These are phyloP conservation scores for Calonectria pauciramosa DNA, from an alignment of 2,329 filamentous ascomycete genomes.

Conservation along the genomic window DNA sequence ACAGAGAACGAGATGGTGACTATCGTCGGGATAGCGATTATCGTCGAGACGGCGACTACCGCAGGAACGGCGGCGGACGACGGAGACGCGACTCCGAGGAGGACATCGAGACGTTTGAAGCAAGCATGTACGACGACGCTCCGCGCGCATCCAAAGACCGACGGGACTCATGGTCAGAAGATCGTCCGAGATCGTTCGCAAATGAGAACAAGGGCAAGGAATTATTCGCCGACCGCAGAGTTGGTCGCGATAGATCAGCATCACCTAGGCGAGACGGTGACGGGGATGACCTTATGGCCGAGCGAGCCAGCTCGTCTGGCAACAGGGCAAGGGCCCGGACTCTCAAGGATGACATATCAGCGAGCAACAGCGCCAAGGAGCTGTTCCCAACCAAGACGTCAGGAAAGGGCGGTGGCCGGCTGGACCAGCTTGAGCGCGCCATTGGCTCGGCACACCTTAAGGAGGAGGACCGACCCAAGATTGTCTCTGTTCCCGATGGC, in stretches of 20 bases:
- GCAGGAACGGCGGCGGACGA: conserved; percentile 53
- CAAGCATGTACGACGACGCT: conserved; percentile 86
- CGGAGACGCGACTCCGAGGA: conserved; percentile 59
- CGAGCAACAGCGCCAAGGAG: conserved; percentile 52
- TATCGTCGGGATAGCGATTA: conserved; percentile 47
- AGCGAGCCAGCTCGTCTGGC: conserved; percentile 46
- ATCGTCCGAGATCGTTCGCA: conserved; percentile 47
- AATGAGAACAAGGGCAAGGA: conserved; percentile 69
- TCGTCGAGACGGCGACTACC: conserved; percentile 52
- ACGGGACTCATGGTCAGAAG: conserved; percentile 44
- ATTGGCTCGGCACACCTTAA: conserved; percentile 55
- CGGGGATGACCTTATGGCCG: conserved; percentile 56
- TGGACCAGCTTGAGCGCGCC: conserved; percentile 55
- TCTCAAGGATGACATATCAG: conserved; percentile 50
- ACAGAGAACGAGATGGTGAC: conserved; percentile 69
- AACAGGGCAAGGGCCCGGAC: conserved; percentile 52
- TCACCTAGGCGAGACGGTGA: conserved; percentile 63
- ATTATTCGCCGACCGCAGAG: conserved; percentile 67
- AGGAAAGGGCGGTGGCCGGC: conserved; percentile 45
- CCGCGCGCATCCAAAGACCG: conserved; percentile 49
- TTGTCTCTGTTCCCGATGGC: conserved; percentile 67
- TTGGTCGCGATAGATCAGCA: conserved; percentile 63
- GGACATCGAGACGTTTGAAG: conserved; percentile 73
- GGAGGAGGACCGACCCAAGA: conserved; percentile 63
- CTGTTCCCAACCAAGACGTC: conserved; percentile 55